These are phyloP conservation scores for Diaporthe citriasiana DNA, from an alignment of 2,329 filamentous ascomycete species.

Conservation along the genomic window DNA sequence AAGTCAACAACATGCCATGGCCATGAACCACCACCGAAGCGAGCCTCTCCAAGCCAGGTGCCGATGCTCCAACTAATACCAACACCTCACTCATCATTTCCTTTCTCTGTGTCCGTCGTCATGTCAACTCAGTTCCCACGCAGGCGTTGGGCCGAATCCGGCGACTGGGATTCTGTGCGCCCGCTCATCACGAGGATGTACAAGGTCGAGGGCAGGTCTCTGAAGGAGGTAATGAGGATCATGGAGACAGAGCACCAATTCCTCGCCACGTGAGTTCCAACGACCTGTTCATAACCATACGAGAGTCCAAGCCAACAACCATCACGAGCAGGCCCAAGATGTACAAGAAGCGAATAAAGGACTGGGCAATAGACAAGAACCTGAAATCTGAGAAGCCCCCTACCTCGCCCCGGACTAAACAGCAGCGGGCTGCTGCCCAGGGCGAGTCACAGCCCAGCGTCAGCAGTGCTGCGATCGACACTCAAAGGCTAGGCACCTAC, in stretches of 20 bases:
- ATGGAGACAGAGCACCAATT: conserved; percentile 38
- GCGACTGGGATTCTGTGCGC: conserved; percentile 22
- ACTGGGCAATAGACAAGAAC: conserved; percentile 36
- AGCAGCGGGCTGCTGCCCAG: neutral
- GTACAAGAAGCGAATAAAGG: conserved; percentile 37
- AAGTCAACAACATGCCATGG: neutral
- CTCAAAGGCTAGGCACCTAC: neutral
- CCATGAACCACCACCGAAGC: neutral
- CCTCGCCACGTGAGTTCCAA: conserved; percentile 32
- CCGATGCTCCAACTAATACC: neutral
- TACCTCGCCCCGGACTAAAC: neutral
- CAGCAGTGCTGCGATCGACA: neutral
- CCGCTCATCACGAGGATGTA: conserved; percentile 33
- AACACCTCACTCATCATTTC: neutral
- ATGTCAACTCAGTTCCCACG: conserved; percentile 20
- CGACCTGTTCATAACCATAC: neutral
- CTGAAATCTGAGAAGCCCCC: neutral
- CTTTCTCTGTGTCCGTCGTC: neutral
- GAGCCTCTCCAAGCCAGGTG: neutral
- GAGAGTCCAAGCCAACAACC: neutral
- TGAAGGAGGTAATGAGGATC: conserved; percentile 40
- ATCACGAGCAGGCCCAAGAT: conserved; percentile 32
- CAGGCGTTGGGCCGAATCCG: conserved; percentile 22
- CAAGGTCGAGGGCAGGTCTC: conserved; percentile 32
- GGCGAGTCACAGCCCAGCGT: neutral